These are phyloP conservation scores for Ustilago trichophora DNA, from an alignment of 1,284 basidiomycete genomes.

Conservation along the genomic window DNA sequence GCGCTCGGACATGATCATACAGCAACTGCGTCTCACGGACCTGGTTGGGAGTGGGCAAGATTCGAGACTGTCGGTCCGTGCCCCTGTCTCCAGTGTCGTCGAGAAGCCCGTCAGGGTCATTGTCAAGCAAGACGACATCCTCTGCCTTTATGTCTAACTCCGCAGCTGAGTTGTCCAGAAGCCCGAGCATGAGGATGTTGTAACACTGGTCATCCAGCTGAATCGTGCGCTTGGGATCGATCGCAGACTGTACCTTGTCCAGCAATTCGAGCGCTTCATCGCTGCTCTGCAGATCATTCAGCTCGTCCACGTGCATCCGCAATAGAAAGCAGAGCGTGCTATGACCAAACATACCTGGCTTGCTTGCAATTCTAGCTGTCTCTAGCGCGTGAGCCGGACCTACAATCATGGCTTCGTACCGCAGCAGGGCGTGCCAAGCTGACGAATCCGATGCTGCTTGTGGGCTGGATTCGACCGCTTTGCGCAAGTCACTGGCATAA, in stretches of 20 bases:
- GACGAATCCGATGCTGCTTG: background rate
- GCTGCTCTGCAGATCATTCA: constrained; percentile 32
- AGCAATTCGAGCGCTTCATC: constrained; percentile 51
- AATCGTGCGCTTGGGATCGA: constrained; percentile 14
- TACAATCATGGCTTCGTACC: constrained; percentile 17
- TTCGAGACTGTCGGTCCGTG: background rate
- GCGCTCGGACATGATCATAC: constrained; percentile 37
- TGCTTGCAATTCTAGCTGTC: constrained; percentile 8
- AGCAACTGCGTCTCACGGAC: constrained; percentile 48
- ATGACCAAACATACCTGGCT: background rate
- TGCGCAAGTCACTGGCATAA: constrained; percentile 15
- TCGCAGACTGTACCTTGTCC: constrained; percentile 8
- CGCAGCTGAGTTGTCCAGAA: background rate
- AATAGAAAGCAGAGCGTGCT: constrained; percentile 22
- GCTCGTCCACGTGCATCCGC: constrained; percentile 19
- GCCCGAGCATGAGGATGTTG: constrained; percentile 23
- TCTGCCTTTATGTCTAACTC: background rate
- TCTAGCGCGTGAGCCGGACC: constrained; percentile 25
- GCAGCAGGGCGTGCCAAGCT: constrained; percentile 33
- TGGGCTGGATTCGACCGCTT: background rate
- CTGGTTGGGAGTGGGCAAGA: constrained; percentile 34
- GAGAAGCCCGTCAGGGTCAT: background rate
- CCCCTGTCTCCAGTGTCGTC: background rate
- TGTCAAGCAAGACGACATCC: background rate
- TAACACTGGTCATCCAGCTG: constrained; percentile 19